Percentiles rank a stretch among this genome's conserved stretches.
phyloP scores from a whole-genome alignment of 1,284 basidiomycete species.

The Microbotryum violaceum region DNA sequence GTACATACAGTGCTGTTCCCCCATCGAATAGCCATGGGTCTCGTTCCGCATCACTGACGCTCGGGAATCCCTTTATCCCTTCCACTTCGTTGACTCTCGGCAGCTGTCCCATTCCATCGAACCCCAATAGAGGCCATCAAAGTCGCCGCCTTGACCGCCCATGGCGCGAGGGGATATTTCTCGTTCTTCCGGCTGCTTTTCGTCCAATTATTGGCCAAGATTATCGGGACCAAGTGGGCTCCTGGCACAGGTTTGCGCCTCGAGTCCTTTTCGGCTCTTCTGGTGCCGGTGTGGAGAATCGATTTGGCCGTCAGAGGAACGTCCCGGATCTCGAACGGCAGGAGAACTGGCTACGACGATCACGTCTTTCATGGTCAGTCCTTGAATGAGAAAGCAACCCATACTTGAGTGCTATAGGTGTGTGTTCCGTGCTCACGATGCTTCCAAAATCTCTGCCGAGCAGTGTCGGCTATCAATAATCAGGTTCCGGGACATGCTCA shows the following conservation, averaged over 20 bases:
- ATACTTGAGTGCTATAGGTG: not conserved
- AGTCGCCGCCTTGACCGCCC: constrained; percentile 8
- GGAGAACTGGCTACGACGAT: constrained; percentile 5
- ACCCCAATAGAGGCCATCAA: constrained; percentile 1
- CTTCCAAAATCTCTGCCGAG: not conserved
- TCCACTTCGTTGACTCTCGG: not conserved
- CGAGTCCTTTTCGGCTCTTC: constrained; percentile 11
- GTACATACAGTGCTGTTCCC: too few relatives aligned
- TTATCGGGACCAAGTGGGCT: constrained; percentile 9
- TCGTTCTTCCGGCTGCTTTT: constrained; percentile 11
- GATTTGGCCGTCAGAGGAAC: constrained; percentile 17
- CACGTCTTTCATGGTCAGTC: constrained; percentile 12
- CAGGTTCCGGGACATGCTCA: constrained; percentile 20
- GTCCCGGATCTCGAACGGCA: not conserved
- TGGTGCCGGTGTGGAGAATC: constrained; percentile 25
- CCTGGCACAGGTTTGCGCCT: constrained; percentile 8
- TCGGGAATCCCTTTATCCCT: not conserved
- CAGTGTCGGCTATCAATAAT: constrained; percentile 14
- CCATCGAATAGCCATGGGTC: too few relatives aligned
- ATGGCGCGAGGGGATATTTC: constrained; percentile 11
- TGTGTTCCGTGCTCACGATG: not conserved
- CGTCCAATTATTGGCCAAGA: constrained; percentile 4
- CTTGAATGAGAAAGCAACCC: too few relatives aligned
- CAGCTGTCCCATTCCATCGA: constrained; percentile 19
- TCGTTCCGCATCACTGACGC: too few relatives aligned